Conservation (phyloP, 2,329 filamentous ascomycete genomes). For the Hypoxylon sp. region DNA sequence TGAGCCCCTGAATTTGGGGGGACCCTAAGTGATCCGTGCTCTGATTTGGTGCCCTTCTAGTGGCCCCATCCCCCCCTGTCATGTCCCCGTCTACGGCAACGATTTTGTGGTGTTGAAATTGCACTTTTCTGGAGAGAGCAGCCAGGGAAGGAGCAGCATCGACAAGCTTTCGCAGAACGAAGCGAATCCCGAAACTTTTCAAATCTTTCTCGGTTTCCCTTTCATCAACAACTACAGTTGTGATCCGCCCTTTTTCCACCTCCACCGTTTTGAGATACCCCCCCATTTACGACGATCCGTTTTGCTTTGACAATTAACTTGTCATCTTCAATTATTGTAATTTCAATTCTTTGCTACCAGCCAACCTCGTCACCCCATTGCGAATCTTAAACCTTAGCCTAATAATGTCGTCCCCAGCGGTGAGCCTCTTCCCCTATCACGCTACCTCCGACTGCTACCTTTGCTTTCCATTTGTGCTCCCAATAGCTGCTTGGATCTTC, state of each 20-base stretch:
- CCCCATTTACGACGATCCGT: conserved; percentile 40
- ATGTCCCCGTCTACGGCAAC: conserved; percentile 32
- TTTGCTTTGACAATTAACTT: conserved; percentile 37
- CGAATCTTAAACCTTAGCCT: conserved; percentile 42
- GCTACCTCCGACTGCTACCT: conserved; percentile 32
- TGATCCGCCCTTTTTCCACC: conserved; percentile 27
- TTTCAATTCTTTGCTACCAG: conserved; percentile 30
- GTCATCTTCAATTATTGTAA: conserved; percentile 34
- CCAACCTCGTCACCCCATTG: conserved; percentile 29
- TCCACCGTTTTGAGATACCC: conserved; percentile 44
- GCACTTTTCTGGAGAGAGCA: conserved; percentile 29
- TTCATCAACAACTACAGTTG: conserved; percentile 34
- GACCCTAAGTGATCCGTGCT: conserved; percentile 33
- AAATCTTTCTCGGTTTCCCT: conserved; percentile 40
- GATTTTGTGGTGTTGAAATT: conserved; percentile 37
- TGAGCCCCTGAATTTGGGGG: conserved; percentile 31
- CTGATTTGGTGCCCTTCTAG: conserved; percentile 34
- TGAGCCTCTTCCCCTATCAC: conserved; percentile 46
- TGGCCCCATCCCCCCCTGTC: conserved; percentile 31
- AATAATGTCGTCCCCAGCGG: conserved; percentile 50
- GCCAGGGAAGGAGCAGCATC: conserved; percentile 25
- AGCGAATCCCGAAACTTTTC: conserved; percentile 34
- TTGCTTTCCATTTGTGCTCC: conserved; percentile 25
- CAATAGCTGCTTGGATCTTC: conserved; percentile 14
- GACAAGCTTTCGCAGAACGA: conserved; percentile 26